phyloP scores from a whole-genome alignment of 2,329 filamentous ascomycete genomes.

The Alternaria gaisen region DNA sequence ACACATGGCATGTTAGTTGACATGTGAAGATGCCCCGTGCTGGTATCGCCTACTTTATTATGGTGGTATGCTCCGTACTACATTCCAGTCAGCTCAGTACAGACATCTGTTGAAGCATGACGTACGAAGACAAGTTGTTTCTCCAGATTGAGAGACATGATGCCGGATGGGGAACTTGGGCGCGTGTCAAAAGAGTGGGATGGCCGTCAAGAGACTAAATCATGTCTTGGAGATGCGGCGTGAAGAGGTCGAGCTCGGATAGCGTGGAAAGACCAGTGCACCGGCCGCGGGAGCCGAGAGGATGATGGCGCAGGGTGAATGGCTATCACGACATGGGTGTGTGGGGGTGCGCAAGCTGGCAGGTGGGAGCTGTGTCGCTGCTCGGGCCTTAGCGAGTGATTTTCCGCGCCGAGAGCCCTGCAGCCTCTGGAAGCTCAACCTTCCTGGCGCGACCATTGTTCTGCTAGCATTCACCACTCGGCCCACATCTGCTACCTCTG shows the following conservation, averaged over 20 bases:
- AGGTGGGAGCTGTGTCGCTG: slow-evolving; percentile 25
- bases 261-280: slow-evolving; percentile 16
- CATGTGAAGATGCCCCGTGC: slow-evolving; percentile 21
- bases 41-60: slow-evolving; percentile 64
- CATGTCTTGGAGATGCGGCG: slow-evolving; percentile 38
- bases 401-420: slow-evolving; percentile 29
- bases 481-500: slow-evolving; percentile 20
- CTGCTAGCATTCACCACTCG: slow-evolving; percentile 21
- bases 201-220: slow-evolving; percentile 28
- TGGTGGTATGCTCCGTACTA: slow-evolving; percentile 88
- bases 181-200: slow-evolving; percentile 36
- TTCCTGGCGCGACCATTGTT: slow-evolving; percentile 18
- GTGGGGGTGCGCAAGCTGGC: slow-evolving; percentile 34
- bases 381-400: slow-evolving; percentile 24
- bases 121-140: slow-evolving; percentile 84
- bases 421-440: slow-evolving; percentile 16
- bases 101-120: slow-evolving; percentile 25
- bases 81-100: slow-evolving; percentile 22
- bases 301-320: slow-evolving; percentile 30
- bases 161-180: slow-evolving; percentile 41
- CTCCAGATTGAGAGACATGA: slow-evolving; percentile 75
- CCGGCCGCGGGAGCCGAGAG: slow-evolving; percentile 27
- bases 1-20: slow-evolving; percentile 33
- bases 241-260: slow-evolving; percentile 4
- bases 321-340: slow-evolving; percentile 39